Conservation (phyloP, 768 basidiomycete genomes). For the Cystobasidiopsis lactophilus region DNA sequence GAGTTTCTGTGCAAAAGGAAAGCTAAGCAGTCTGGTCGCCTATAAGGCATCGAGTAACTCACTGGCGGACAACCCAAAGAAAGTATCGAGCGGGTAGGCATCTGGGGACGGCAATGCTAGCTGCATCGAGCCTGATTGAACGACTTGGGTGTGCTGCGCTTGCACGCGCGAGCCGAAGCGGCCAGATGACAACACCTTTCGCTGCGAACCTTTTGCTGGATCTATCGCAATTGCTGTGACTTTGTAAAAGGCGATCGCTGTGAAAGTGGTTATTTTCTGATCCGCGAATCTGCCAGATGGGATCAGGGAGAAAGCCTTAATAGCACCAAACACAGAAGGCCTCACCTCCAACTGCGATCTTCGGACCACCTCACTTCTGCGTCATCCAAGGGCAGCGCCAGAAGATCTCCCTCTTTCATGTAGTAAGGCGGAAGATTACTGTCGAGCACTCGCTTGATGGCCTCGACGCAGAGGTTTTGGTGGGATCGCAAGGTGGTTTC, state of each 20-base stretch:
- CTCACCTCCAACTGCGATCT: constrained; percentile 16
- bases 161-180: not conserved
- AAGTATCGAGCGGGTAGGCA: too few relatives aligned
- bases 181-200: not conserved
- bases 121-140: too few relatives aligned
- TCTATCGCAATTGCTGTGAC: not conserved
- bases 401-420: constrained; percentile 50
- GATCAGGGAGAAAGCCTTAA: too few relatives aligned
- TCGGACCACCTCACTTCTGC: constrained; percentile 12
- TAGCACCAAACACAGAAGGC: constrained; percentile 1
- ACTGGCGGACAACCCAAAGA: too few relatives aligned
- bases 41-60: too few relatives aligned
- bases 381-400: constrained; percentile 41
- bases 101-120: too few relatives aligned
- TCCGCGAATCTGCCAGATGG: not conserved
- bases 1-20: not conserved
- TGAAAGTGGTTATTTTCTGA: not conserved
- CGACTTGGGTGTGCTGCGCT: constrained; percentile 3
- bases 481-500: constrained; percentile 42
- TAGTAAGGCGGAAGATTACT: constrained; percentile 26
- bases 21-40: not conserved
- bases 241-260: not conserved
- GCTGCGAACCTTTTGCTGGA: not conserved
- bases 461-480: constrained; percentile 39
- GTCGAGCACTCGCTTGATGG: constrained; percentile 45